These are phyloP conservation scores for Penicillium vulpinum DNA, from an alignment of 2,329 filamentous ascomycete genomes.

Conservation along the genomic window DNA sequence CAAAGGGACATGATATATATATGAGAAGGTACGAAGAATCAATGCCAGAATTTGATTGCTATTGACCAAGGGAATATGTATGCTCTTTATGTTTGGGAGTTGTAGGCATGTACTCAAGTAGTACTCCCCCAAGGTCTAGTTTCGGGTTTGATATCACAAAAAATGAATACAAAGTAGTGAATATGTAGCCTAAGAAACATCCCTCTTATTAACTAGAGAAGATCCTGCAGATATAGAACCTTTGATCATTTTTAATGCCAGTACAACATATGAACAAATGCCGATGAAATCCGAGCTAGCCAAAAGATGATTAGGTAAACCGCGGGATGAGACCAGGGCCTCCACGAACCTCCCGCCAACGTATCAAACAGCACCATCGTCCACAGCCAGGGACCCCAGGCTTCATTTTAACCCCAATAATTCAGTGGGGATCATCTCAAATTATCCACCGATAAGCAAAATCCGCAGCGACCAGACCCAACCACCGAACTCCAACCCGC, in stretches of 20 bases:
- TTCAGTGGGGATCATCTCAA: not conserved
- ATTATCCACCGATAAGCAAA: not conserved
- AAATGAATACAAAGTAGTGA: not conserved
- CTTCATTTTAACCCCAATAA: not conserved
- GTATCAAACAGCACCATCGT: not conserved
- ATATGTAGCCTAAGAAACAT: no score
- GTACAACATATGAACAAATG: not conserved
- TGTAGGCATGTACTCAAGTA: not conserved
- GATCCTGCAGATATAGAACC: no score
- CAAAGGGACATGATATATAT: not conserved
- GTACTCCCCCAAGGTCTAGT: not conserved
- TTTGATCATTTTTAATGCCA: not conserved
- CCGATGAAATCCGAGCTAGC: not conserved
- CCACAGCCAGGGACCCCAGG: not conserved
- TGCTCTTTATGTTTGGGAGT: not conserved
- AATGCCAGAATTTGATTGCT: not conserved
- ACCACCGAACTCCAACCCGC: not conserved
- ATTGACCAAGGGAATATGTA: not conserved
- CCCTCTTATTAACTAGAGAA: not conserved
- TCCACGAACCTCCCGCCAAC: conserved; percentile 3
- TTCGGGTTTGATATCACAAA: not conserved
- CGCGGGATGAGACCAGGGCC: not conserved
- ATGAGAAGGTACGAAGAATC: not conserved
- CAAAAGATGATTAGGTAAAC: conserved; percentile 5
- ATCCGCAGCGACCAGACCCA: not conserved